Conservation (phyloP, 495 filamentous ascomycete genomes). For the Evernia prunastri region DNA sequence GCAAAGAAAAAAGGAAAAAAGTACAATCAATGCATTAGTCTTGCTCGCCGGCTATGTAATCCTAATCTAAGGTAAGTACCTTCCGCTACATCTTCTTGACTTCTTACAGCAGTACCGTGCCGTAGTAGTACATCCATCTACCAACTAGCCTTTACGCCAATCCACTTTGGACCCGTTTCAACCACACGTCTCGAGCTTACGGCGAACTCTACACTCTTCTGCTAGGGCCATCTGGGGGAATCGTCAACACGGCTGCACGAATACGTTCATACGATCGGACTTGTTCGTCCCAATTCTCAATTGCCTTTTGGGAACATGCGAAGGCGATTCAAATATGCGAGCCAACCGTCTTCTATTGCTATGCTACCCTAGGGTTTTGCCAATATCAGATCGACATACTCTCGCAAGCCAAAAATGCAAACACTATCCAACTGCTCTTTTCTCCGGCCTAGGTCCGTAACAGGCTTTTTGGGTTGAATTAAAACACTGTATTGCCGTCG, state of each 20-base stretch:
- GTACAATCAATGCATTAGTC: constrained; percentile 1
- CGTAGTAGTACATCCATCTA: too few species aligned
- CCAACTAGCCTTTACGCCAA: neutral
- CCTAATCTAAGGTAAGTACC: too few species aligned
- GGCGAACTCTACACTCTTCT: neutral
- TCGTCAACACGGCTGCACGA: neutral
- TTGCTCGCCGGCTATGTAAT: neutral
- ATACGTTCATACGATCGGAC: neutral
- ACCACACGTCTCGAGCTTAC: neutral
- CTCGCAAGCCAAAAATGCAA: constrained; percentile 2
- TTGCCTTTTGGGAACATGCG: neutral
- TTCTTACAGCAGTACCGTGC: constrained; percentile 1
- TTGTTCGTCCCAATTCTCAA: neutral
- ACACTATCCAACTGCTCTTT: constrained; percentile 9
- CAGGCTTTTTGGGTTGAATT: constrained; percentile 22
- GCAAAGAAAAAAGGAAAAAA: too few species aligned
- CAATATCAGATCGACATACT: constrained; percentile 13
- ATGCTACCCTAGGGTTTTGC: constrained; percentile 15
- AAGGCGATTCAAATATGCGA: constrained; percentile 8
- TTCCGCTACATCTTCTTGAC: too few species aligned
- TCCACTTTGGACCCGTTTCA: neutral
- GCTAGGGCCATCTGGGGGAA: neutral
- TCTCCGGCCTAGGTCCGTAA: constrained; percentile 22
- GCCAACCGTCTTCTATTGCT: constrained; percentile 18
- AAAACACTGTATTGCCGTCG: constrained; percentile 12